Conservation (phyloP, 1,284 basidiomycete species). For the Garcileccinum viscosum region DNA sequence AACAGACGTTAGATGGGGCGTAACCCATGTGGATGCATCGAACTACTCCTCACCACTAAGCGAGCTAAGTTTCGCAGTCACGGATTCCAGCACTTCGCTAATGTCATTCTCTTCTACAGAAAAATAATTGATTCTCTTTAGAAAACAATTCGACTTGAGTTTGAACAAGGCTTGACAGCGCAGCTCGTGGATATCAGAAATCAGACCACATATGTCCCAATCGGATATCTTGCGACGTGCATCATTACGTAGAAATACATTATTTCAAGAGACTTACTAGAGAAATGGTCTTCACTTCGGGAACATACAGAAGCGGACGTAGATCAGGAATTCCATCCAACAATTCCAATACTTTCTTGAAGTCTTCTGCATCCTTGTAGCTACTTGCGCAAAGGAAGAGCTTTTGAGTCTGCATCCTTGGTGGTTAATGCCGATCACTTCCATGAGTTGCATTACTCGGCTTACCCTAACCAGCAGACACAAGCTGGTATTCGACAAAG, state of each 20-base stretch:
- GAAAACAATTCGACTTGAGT: background rate
- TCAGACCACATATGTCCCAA: slow-evolving; percentile 6
- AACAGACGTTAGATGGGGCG: background rate
- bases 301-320: slow-evolving; percentile 8
- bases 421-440: background rate
- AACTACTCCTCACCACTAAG: background rate
- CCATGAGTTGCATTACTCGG: background rate
- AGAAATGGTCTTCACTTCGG: background rate
- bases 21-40: background rate
- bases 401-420: slow-evolving; percentile 1
- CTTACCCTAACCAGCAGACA: background rate
- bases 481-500: background rate
- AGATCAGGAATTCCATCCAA: slow-evolving; percentile 5
- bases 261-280: background rate
- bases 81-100: background rate
- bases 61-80: background rate
- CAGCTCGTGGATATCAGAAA: slow-evolving; percentile 11
- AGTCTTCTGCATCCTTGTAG: background rate
- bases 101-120: background rate
- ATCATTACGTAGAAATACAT: background rate
- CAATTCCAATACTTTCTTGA: background rate
- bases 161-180: slow-evolving; percentile 7
- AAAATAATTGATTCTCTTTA: background rate
- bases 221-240: slow-evolving; percentile 11
- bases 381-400: background rate